phyloP scores from a whole-genome alignment of 495 filamentous ascomycete species.

The Talaromyces wortmannii region DNA sequence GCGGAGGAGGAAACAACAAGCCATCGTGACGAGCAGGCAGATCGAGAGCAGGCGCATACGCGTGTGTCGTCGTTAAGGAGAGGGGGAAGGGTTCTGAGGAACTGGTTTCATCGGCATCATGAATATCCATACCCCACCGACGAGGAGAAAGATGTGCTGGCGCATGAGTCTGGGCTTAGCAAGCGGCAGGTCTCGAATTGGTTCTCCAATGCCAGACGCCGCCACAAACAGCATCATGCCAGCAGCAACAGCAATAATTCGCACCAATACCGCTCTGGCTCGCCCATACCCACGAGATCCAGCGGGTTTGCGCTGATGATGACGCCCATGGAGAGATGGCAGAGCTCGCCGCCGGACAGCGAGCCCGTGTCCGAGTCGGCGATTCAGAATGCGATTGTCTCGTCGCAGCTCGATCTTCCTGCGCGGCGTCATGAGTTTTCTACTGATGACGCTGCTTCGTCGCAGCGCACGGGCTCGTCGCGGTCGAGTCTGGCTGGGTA shows the following conservation, averaged over 20 bases:
- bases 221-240: conserved; percentile 16
- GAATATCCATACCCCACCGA: conserved; percentile 39
- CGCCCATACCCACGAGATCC: conserved; percentile 28
- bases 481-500: conserved; percentile 21
- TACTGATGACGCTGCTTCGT: conserved; percentile 14
- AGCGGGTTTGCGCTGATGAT: conserved; percentile 48
- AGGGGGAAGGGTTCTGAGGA: conserved; percentile 23
- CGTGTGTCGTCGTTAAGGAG: neutral
- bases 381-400: conserved; percentile 31
- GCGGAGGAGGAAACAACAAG: neutral
- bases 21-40: neutral
- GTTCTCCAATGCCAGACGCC: conserved; percentile 37
- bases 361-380: conserved; percentile 30
- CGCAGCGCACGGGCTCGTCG: conserved; percentile 15
- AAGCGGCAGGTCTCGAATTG: conserved; percentile 29
- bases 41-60: conserved; percentile 10
- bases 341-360: conserved; percentile 72
- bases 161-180: conserved; percentile 28
- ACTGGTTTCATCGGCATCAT: conserved; percentile 34
- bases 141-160: conserved; percentile 21
- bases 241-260: neutral
- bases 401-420: conserved; percentile 46
- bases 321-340: conserved; percentile 71
- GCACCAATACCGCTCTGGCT: conserved; percentile 15
- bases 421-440: conserved; percentile 31